phyloP scores from a whole-genome alignment of 2,329 filamentous ascomycete genomes.

The Drechslerella dactyloides region DNA sequence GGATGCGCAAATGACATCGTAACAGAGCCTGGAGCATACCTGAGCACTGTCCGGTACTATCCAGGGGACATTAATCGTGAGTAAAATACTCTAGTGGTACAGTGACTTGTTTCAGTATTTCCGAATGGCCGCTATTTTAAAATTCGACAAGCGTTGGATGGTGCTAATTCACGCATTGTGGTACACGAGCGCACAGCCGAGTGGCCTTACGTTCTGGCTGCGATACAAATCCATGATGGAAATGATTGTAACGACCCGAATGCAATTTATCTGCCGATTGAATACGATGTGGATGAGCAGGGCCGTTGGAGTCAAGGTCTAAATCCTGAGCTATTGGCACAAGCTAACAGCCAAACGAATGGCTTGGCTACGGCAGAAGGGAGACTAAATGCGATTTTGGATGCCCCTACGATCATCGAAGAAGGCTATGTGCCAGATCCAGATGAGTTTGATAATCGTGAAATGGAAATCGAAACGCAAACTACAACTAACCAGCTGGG shows the following conservation, averaged over 20 bases:
- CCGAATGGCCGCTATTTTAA: too few species aligned
- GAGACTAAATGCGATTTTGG: conserved; percentile 7
- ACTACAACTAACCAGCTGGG: background rate
- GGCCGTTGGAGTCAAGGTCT: background rate
- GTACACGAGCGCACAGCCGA: too few species aligned
- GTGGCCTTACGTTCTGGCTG: conserved; percentile 13
- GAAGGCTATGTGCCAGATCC: conserved; percentile 4
- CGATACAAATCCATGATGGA: conserved; percentile 18
- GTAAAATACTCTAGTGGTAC: background rate
- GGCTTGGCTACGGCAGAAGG: background rate
- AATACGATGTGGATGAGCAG: conserved; percentile 6
- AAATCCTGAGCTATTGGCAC: background rate
- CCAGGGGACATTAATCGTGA: conserved; percentile 26
- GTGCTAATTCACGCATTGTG: too few species aligned
- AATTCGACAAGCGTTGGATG: too few species aligned
- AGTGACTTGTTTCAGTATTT: too few species aligned
- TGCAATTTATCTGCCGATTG: conserved; percentile 3
- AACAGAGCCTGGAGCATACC: conserved; percentile 2
- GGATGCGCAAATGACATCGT: conserved; percentile 30
- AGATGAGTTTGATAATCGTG: background rate
- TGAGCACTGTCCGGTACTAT: conserved; percentile 21
- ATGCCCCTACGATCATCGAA: conserved; percentile 22
- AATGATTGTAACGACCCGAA: conserved; percentile 27
- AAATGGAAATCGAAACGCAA: background rate
- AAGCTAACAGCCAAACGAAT: background rate